phyloP scores from a whole-genome alignment of 208 protist genomes.

The Plasmodiophora brassicae region DNA sequence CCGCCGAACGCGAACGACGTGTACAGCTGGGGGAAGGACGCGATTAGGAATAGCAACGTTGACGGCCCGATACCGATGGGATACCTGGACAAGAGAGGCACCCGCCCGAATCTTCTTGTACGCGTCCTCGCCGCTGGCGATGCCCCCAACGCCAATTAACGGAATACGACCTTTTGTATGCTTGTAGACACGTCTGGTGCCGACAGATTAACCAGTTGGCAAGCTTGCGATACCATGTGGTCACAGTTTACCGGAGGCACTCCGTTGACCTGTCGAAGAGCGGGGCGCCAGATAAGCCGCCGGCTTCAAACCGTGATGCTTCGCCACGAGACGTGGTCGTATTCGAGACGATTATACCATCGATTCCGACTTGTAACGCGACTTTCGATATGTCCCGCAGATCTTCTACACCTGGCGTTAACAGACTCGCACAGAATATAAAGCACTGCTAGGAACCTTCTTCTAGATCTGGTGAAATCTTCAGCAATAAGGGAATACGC shows the following conservation, averaged over 20 bases:
- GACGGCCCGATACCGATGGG: too few relatives aligned
- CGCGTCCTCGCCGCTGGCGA: slow-evolving; percentile 53
- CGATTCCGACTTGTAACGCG: slow-evolving; percentile 35
- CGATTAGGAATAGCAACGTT: background rate
- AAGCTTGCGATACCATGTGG: too few relatives aligned
- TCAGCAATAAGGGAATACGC: slow-evolving; percentile 16
- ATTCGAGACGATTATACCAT: slow-evolving; percentile 65
- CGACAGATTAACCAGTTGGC: too few relatives aligned
- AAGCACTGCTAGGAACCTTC: background rate
- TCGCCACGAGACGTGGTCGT: slow-evolving; percentile 56
- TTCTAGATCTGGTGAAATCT: slow-evolving; percentile 30
- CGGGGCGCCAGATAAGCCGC: slow-evolving; percentile 57
- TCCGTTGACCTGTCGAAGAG: slow-evolving; percentile 47
- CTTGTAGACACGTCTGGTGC: slow-evolving; percentile 52
- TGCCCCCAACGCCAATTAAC: slow-evolving; percentile 63
- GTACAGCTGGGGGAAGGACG: slow-evolving; percentile 49
- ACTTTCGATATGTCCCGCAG: slow-evolving; percentile 56
- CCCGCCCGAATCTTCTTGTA: slow-evolving; percentile 62
- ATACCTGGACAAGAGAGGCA: slow-evolving; percentile 59
- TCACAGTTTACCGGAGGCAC: slow-evolving; percentile 41
- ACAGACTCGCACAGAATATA: background rate
- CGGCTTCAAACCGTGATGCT: slow-evolving; percentile 21
- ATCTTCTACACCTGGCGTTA: slow-evolving; percentile 33
- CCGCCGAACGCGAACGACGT: slow-evolving; percentile 55
- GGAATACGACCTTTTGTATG: slow-evolving; percentile 57